A percentile compares a stretch with the other conserved stretches of the same genome.
Conservation (phyloP, 2,329 filamentous ascomycete species). For the Annulohypoxylon truncatum region DNA sequence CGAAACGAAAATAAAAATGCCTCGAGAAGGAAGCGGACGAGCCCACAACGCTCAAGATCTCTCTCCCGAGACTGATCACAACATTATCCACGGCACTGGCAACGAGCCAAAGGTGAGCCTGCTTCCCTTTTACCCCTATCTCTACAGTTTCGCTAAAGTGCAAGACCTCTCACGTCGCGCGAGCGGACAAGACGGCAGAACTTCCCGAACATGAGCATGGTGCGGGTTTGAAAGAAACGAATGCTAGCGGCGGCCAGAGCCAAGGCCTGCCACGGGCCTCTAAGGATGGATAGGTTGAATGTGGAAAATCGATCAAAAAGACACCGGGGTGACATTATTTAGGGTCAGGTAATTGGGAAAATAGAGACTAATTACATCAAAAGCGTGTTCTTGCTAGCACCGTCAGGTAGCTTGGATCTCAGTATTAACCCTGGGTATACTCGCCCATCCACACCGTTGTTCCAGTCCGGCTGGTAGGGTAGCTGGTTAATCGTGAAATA, state of each 20-base stretch:
- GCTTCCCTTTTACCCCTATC: not conserved
- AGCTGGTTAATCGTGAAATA: slow-evolving; percentile 64
- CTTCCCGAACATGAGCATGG: slow-evolving; percentile 61
- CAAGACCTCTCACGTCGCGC: slow-evolving; percentile 53
- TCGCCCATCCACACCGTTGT: slow-evolving; percentile 57
- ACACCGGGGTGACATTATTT: too few species aligned
- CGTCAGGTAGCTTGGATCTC: slow-evolving; percentile 55
- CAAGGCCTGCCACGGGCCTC: slow-evolving; percentile 56
- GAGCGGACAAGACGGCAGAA: slow-evolving; percentile 63
- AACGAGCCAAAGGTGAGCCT: slow-evolving; percentile 51
- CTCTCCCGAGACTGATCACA: slow-evolving; percentile 52
- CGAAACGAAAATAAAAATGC: slow-evolving; percentile 52
- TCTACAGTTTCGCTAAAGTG: not conserved
- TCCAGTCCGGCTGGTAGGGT: slow-evolving; percentile 60
- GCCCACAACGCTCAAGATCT: slow-evolving; percentile 57
- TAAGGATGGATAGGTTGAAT: slow-evolving; percentile 56
- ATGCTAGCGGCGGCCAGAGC: slow-evolving; percentile 59
- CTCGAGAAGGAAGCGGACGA: slow-evolving; percentile 62
- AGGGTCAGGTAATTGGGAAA: slow-evolving; percentile 3
- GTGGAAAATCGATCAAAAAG: too few species aligned
- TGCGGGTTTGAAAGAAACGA: slow-evolving; percentile 53
- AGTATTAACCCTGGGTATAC: slow-evolving; percentile 58
- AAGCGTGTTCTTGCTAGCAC: slow-evolving; percentile 53
- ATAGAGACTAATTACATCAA: slow-evolving; percentile 30
- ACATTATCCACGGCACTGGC: slow-evolving; percentile 60